These are phyloP conservation scores for Fonsecaea nubica DNA, from an alignment of 2,329 filamentous ascomycete genomes.

Conservation along the genomic window DNA sequence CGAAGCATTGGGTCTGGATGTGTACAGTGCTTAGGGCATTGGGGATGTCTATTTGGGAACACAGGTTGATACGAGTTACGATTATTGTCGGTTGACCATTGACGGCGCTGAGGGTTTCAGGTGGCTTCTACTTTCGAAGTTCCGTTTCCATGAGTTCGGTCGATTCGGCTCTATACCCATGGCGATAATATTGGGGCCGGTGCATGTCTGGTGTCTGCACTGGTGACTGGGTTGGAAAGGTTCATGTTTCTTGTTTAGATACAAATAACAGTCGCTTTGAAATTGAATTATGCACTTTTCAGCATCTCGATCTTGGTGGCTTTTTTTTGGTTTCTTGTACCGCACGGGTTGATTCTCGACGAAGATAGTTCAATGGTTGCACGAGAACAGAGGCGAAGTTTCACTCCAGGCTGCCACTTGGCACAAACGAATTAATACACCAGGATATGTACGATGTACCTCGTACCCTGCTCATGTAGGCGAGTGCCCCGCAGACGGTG, in stretches of 20 bases:
- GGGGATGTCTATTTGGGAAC: conserved; percentile 10
- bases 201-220: conserved; percentile 23
- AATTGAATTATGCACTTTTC: neutral
- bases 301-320: neutral
- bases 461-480: neutral
- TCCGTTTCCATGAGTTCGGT: conserved; percentile 19
- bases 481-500: neutral
- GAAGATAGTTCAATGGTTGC: neutral
- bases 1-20: conserved; percentile 3
- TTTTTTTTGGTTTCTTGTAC: neutral
- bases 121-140: conserved; percentile 8
- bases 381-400: neutral
- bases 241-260: conserved; percentile 18
- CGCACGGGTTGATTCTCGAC: neutral
- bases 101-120: conserved; percentile 13
- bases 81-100: conserved; percentile 24
- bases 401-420: neutral
- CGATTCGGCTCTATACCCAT: conserved; percentile 27
- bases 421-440: neutral
- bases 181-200: conserved; percentile 9
- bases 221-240: conserved; percentile 10
- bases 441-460: neutral
- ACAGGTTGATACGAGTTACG: conserved; percentile 29
- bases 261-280: conserved; percentile 14
- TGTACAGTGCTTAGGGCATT: conserved; percentile 21